Percentiles rank a stretch among this genome's conserved stretches.
Conservation (phyloP, 257 asterid genomes). For the Ehretia macrophylla region DNA sequence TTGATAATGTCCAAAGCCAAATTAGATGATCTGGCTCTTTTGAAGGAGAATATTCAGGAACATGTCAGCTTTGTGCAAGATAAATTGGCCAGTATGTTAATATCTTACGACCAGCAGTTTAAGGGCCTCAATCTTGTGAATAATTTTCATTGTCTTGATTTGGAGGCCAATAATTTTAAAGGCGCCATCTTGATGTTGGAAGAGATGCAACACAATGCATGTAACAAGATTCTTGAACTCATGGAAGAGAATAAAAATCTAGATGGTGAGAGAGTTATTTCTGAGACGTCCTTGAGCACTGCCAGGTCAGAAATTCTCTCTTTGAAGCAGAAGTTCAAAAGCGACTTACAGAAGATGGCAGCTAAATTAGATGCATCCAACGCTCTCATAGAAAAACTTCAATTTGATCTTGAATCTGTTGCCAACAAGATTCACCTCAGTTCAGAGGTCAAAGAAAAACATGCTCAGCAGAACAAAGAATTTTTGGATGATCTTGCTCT, state of each 20-base stretch:
- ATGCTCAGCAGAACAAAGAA: conserved; percentile 36
- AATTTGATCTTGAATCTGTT: conserved; percentile 61
- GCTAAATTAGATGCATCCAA: conserved; percentile 50
- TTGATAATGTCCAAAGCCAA: conserved; percentile 27
- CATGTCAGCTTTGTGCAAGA: conserved; percentile 43
- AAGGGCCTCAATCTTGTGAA: conserved; percentile 18
- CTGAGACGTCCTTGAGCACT: conserved; percentile 55
- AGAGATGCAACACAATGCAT: conserved; percentile 50
- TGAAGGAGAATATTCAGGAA: conserved; percentile 51
- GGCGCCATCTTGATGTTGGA: conserved; percentile 52
- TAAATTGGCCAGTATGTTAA: conserved; percentile 45
- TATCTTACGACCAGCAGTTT: conserved; percentile 33
- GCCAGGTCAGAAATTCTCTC: conserved; percentile 61
- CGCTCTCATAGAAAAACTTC: conserved; percentile 70
- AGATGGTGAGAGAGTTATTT: conserved; percentile 44
- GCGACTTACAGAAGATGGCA: conserved; percentile 40
- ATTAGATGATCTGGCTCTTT: conserved; percentile 42
- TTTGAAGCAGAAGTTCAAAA: conserved; percentile 54
- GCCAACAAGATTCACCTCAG: conserved; percentile 47
- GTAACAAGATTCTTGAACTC: conserved; percentile 40
- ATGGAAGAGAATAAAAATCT: conserved; percentile 62
- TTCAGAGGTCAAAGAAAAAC: conserved; percentile 58
- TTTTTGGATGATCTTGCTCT: conserved; percentile 62
- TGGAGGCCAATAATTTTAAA: conserved; percentile 33
- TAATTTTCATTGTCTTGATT: conserved; percentile 24